Base-by-base conservation (phyloP, 2,329 filamentous ascomycete genomes). In the Shiraia sp. region DNA sequence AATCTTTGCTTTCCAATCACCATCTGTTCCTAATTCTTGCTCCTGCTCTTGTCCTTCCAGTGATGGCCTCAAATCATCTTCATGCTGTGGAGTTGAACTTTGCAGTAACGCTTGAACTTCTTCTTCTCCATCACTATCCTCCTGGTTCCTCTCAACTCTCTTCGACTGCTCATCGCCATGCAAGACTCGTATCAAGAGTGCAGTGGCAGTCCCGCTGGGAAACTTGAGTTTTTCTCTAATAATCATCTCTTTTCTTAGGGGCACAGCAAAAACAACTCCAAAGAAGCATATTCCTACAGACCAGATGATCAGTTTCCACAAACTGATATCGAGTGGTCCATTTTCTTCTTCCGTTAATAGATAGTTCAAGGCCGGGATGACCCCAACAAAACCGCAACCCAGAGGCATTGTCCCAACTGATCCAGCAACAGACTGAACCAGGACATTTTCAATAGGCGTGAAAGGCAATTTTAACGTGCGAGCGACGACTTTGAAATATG, bases 321-420 rank as follows among this genome's bases (percentile, higher is more conserved):
- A 78, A 25, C 83, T 82, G 31, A 96, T 72, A 39, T 80, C 75
- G 13, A 96, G 70, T 0, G 90, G 89, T 0, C 90, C 90, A 43
- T 85, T 82, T 71, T 99, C 93, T 13, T 88, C 83, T 2, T 81
- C 73, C 37, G 80, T 83, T 36, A 99, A 71, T 34, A 99, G 74
- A 56, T 88, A 96, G 61, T 96, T 89, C 75, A 99, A 79, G 0
- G 92, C 92, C 1, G 93, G 93, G 47, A 97, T 85, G 7, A 97
- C 91, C 4, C 92, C 92, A 13, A 97, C 92, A 63, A 97, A 96
- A 1, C 93, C 93, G 58, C 92, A 95, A 1, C 92, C 92, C 9
- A 99, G 74, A 0, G 93, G 93, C 90, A 97, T 97, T 4, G 95
- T 95, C 1, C 92, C 93, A 69, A 97, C 95, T 12, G 88, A 88